Conservation (phyloP, 2,329 filamentous ascomycete species). For the Diaporthe citri region DNA sequence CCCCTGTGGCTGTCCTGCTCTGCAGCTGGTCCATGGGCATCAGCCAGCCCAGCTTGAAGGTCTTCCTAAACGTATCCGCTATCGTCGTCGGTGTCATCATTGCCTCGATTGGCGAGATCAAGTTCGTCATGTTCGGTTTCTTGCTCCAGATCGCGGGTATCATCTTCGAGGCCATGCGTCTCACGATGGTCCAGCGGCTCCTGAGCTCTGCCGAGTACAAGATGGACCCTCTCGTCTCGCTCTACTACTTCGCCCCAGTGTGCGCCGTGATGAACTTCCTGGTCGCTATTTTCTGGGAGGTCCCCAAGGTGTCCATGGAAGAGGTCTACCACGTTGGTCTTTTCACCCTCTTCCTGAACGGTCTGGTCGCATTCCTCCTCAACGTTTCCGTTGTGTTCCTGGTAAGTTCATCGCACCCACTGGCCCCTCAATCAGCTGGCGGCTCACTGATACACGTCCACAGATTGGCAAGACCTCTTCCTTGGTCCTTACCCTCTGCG, state of each 20-base stretch:
- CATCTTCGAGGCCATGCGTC: conserved; percentile 83
- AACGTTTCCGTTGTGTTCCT: conserved; percentile 90
- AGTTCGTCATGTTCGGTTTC: conserved; percentile 86
- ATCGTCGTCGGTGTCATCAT: conserved; percentile 97
- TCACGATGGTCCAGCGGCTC: conserved; percentile 87
- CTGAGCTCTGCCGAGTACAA: conserved; percentile 88
- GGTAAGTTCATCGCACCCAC: conserved; percentile 64
- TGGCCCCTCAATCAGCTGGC: background rate
- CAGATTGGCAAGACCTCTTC: conserved; percentile 91
- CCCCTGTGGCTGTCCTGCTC: conserved; percentile 91
- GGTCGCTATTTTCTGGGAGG: conserved; percentile 79
- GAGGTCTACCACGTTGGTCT: conserved; percentile 82
- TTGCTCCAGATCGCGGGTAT: conserved; percentile 84
- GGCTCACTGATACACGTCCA: background rate
- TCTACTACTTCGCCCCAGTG: conserved; percentile 91
- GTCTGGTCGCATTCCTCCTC: conserved; percentile 81
- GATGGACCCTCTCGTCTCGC: conserved; percentile 90
- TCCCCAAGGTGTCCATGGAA: conserved; percentile 75
- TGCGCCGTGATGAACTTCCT: conserved; percentile 85
- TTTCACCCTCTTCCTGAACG: conserved; percentile 80
- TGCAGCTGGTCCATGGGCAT: conserved; percentile 91
- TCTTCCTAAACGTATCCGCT: conserved; percentile 91
- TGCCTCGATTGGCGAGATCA: conserved; percentile 94
- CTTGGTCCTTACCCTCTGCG: conserved; percentile 86
- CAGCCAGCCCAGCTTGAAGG: conserved; percentile 84